These are phyloP conservation scores for Cynara cardunculus DNA, from an alignment of 129 eudicot species.

Conservation along the genomic window DNA sequence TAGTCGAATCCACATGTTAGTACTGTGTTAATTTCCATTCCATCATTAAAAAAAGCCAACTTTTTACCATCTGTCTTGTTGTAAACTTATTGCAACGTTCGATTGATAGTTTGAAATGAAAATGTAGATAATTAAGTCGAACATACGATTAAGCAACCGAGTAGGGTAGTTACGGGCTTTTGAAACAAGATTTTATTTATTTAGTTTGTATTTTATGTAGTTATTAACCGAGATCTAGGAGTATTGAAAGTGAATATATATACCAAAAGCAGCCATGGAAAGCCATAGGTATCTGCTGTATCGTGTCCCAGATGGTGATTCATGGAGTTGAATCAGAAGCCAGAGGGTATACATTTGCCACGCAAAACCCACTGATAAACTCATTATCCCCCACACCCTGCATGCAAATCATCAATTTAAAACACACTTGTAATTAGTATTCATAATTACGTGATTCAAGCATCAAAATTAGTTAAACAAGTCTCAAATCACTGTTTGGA, in stretches of 20 bases:
- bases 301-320: constrained; percentile 42
- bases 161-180: neutral
- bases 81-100: neutral
- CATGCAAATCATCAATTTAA: neutral
- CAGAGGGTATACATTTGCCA: constrained; percentile 64
- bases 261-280: constrained; percentile 59
- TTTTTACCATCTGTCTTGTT: neutral
- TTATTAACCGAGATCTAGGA: neutral
- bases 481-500: neutral
- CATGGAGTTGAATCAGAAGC: constrained; percentile 50
- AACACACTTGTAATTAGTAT: neutral
- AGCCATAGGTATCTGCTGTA: constrained; percentile 62
- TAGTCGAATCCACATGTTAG: no score
- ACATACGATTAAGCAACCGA: no score
- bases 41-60: neutral
- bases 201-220: neutral
- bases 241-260: neutral
- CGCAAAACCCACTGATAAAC: constrained; percentile 33
- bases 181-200: neutral
- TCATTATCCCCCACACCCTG: constrained; percentile 60
- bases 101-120: neutral
- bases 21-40: neutral
- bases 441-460: neutral
- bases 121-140: neutral
- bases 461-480: neutral